A percentile compares a stretch with the other conserved stretches of the same genome.
Evolutionary conservation across 1,139 yeast genomes (phyloP).

Genomic region (Kodamaea fungicola): DNA sequence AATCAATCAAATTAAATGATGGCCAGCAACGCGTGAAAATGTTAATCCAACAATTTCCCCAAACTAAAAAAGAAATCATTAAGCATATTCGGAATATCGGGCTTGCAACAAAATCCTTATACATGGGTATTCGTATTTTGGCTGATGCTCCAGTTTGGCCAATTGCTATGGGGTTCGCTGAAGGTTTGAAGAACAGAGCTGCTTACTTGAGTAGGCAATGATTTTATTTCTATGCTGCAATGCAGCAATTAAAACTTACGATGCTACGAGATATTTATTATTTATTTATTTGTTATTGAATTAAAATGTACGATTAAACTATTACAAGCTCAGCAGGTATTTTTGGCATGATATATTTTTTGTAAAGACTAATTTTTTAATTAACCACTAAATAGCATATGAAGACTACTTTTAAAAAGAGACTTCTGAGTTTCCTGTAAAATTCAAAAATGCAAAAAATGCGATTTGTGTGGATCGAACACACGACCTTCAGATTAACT

Average conservation of each 20-base stretch:
- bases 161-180: conserved; percentile 69
- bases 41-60: conserved; percentile 2
- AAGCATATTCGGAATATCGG: conserved; percentile 35
- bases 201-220: conserved; percentile 4
- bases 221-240: conserved; percentile 2
- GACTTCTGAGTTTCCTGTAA: background rate
- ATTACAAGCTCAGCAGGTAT: no score
- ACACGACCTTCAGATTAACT: conserved; percentile 54
- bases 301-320: background rate
- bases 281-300: conserved; percentile 5
- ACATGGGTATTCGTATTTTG: conserved; percentile 66
- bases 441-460: conserved; percentile 7
- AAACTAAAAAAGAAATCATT: conserved; percentile 22
- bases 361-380: no score
- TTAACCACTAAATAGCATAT: no score
- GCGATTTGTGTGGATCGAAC: conserved; percentile 48
- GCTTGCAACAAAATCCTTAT: conserved; percentile 54
- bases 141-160: conserved; percentile 89
- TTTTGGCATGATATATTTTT: no score
- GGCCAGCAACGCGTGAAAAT: conserved; percentile 3
- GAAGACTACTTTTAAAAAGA: no score
- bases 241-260: background rate
- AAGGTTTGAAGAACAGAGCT: conserved; percentile 68
- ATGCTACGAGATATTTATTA: conserved; percentile 3
- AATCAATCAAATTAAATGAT: conserved; percentile 14